These are phyloP conservation scores for Podospora comata DNA, from an alignment of 495 filamentous ascomycete genomes.

Conservation along the genomic window DNA sequence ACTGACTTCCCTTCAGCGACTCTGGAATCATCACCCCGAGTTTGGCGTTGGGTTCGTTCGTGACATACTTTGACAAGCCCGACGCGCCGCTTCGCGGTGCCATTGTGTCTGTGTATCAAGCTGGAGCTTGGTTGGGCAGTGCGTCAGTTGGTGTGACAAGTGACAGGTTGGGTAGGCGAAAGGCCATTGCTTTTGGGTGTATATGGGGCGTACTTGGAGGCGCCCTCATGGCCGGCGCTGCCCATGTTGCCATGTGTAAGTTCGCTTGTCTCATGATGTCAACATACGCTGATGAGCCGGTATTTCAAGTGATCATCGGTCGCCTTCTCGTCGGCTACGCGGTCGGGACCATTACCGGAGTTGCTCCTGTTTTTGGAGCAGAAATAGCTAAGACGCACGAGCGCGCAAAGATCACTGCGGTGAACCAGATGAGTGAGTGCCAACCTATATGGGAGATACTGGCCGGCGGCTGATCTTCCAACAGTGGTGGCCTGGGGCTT, in stretches of 20 bases:
- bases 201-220: slow-evolving; percentile 46
- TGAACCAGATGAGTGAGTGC: slow-evolving; percentile 34
- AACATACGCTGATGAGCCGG: no score
- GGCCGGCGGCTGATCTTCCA: neutral
- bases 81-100: slow-evolving; percentile 45
- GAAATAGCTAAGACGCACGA: slow-evolving; percentile 47
- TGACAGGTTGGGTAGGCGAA: slow-evolving; percentile 46
- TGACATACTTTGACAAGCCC: slow-evolving; percentile 40
- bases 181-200: slow-evolving; percentile 49
- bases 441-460: neutral
- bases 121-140: slow-evolving; percentile 51
- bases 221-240: slow-evolving; percentile 50
- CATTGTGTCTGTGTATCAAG: slow-evolving; percentile 53
- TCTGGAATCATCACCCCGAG: slow-evolving; percentile 45
- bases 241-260: slow-evolving; percentile 48
- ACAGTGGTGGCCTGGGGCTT: slow-evolving; percentile 54
- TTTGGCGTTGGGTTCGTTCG: slow-evolving; percentile 45
- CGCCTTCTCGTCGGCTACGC: slow-evolving; percentile 50
- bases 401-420: slow-evolving; percentile 48
- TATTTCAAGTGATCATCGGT: slow-evolving; percentile 44
- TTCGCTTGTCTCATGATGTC: neutral
- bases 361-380: slow-evolving; percentile 46
- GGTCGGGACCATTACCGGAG: slow-evolving; percentile 50
- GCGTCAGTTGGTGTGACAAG: slow-evolving; percentile 45
- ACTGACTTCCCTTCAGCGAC: slow-evolving; percentile 27